Base-by-base conservation (phyloP, 208 protist species). In the Acanthamoeba castellanii region DNA sequence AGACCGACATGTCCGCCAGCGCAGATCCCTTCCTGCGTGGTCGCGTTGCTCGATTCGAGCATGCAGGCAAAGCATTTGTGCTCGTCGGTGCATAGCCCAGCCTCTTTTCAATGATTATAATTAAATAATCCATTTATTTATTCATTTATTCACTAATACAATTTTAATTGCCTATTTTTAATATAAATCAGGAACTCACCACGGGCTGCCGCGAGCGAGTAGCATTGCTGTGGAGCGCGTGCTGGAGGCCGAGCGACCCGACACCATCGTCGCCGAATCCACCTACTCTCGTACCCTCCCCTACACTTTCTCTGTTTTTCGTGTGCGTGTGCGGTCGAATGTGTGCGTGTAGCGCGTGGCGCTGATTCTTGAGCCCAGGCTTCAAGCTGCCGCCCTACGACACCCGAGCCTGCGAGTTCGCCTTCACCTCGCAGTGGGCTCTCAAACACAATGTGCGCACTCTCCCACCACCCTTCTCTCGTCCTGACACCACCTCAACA, bases 371-470 rank as follows among this genome's bases (percentile, higher is more conserved):
- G 20, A 7, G 57, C 22, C 13, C 57, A 72, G n/a, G 64, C n/a
- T 72, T 37, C 64, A 72, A 72, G 64, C n/a, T 72, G 64, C 64
- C 64, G 64, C 64, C 64, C 64, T 72, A n/a, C 64, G 9, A 30
- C 8, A 72, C 64, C 6, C 64, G n/a, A 34, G 22, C 64, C n/a
- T 72, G 64, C n/a, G 64, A 72, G 64, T 72, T 72, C 64, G 64
- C 64, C 64, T 72, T 72, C 9, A 72, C 64, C 6, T 37, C 64
- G n/a, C 64, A 72, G n/a, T 72, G 64, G 64, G 64, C 64, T 16
- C 30, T 37, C 9, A 11, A 72, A 6, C 64, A 72, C 64, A 16
- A 34, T 7, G 64, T 72, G n/a, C n/a, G 64, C n/a, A 1, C 14
- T 9, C 64, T 13, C 27, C 64, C 32, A 11, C 64, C 47, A 4